Base-by-base conservation (phyloP, 345 rosid genomes). In the Hevea brasiliensis region DNA sequence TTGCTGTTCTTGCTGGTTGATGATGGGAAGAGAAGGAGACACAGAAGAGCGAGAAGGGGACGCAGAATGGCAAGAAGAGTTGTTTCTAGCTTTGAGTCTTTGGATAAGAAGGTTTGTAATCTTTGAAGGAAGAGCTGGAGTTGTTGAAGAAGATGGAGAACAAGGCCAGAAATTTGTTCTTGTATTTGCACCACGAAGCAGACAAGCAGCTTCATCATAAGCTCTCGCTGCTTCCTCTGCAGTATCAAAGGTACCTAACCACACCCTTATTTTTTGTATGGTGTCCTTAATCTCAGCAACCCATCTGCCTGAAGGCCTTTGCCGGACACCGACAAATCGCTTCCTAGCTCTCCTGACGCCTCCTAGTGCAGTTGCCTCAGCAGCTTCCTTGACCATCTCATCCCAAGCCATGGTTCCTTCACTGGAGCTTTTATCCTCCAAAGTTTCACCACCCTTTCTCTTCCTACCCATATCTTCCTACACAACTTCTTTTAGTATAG, bases 161-260 rank as follows among this genome's bases (percentile, higher is more conserved):
- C 80, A 77, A 54, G 89, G 89, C 87, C 87, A 85, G 68, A 86
- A 85, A 57, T 86, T 85, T 0, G 85, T 85, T 58, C 88, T 78
- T 13, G 88, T 86, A 29, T 84, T 88, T 70, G 84, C 84, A 0
- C 88, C 88, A 0, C 87, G 80, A 50, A 83, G 86, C 76, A 86
- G 74, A 75, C 87, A 86, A 53, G 87, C 88, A 57, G 89, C 90
- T 60, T 88, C 89, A 60, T 86, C 89, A 15, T 86, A 88, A 7
- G 92, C 92, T 70, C 90, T 83, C 14, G 90, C 90, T 10, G 87
- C 89, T 62, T 82, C 87, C 47, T 86, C 87, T 7, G 87, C 87
- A 45, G 86, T 84, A 58, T 86, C 88, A 23, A 81, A 86, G 24
- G 89, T 86, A 26, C 88, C 86, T 15, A 86, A 56, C 88, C 86